Conservation (phyloP, 2,329 filamentous ascomycete genomes). For the Fusarium globosum region DNA sequence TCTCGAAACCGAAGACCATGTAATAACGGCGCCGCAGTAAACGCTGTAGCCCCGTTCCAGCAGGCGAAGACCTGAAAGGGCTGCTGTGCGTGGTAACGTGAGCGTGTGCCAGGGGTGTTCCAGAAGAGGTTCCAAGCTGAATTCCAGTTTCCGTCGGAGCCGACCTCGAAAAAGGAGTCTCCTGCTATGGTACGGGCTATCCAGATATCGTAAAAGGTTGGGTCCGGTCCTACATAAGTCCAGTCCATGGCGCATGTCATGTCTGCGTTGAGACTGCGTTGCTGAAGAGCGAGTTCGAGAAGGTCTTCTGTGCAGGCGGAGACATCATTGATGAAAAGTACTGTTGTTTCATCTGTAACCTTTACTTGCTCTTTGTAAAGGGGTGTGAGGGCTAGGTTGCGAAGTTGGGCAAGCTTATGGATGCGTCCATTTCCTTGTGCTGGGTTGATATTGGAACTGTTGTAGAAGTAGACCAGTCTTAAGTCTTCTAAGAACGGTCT, state of each 20-base stretch:
- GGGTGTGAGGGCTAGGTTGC: slow-evolving; percentile 64
- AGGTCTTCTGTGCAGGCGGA: slow-evolving; percentile 65
- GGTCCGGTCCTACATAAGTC: slow-evolving; percentile 56
- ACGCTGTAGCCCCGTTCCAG: slow-evolving; percentile 67
- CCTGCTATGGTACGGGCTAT: slow-evolving; percentile 63
- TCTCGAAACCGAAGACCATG: slow-evolving; percentile 59
- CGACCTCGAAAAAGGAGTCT: slow-evolving; percentile 66
- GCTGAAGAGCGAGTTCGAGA: slow-evolving; percentile 66
- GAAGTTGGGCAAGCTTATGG: slow-evolving; percentile 58
- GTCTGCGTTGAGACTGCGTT: slow-evolving; percentile 57
- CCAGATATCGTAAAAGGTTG: slow-evolving; percentile 69
- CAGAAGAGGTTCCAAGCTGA: slow-evolving; percentile 64
- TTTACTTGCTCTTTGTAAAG: slow-evolving; percentile 48
- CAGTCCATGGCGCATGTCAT: slow-evolving; percentile 72
- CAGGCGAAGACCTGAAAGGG: slow-evolving; percentile 71
- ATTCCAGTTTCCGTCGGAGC: slow-evolving; percentile 61
- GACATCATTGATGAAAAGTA: slow-evolving; percentile 67
- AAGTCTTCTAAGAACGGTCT: slow-evolving; percentile 52
- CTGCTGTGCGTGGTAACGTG: slow-evolving; percentile 48
- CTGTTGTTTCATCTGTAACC: slow-evolving; percentile 52
- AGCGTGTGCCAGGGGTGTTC: slow-evolving; percentile 51
- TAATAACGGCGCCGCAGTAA: slow-evolving; percentile 61
- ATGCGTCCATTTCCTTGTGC: slow-evolving; percentile 57
- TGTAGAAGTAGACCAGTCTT: slow-evolving; percentile 56
- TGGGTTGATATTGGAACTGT: slow-evolving; percentile 57